These are phyloP conservation scores for Zarea fungicola DNA, from an alignment of 2,329 filamentous ascomycete genomes.

Conservation along the genomic window DNA sequence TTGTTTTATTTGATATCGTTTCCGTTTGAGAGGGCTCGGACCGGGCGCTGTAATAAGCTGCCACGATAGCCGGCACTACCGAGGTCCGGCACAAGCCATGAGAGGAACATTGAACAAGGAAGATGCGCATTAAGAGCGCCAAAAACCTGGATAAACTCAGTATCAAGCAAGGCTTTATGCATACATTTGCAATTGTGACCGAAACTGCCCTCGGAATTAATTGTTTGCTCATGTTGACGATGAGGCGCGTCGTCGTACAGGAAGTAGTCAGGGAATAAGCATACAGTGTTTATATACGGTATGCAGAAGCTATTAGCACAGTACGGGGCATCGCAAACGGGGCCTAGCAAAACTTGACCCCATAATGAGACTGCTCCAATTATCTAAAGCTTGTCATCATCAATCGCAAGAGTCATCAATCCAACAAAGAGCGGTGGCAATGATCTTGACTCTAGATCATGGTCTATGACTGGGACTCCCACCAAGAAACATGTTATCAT, in stretches of 20 bases:
- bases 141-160: too few species aligned
- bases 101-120: neutral
- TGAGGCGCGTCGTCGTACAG: too few species aligned
- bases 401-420: neutral
- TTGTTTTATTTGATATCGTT: neutral
- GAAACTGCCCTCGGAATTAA: too few species aligned
- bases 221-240: too few species aligned
- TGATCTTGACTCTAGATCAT: slow-evolving; percentile 25
- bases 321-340: slow-evolving; percentile 9
- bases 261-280: slow-evolving; percentile 2
- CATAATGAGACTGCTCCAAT: too few species aligned
- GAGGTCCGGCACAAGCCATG: slow-evolving; percentile 3
- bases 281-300: slow-evolving; percentile 1
- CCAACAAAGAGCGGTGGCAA: slow-evolving; percentile 1
- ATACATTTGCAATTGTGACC: too few species aligned
- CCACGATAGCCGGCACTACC: neutral
- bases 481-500: slow-evolving; percentile 41
- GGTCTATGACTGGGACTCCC: slow-evolving; percentile 43
- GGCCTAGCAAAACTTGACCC: too few species aligned
- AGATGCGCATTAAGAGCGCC: too few species aligned
- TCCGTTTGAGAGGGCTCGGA: neutral
- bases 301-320: neutral
- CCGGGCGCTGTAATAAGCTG: neutral
- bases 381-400: neutral
- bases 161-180: neutral